phyloP scores from a whole-genome alignment of 352 stramenopile genomes.

The Elongisporangium anandrum region DNA sequence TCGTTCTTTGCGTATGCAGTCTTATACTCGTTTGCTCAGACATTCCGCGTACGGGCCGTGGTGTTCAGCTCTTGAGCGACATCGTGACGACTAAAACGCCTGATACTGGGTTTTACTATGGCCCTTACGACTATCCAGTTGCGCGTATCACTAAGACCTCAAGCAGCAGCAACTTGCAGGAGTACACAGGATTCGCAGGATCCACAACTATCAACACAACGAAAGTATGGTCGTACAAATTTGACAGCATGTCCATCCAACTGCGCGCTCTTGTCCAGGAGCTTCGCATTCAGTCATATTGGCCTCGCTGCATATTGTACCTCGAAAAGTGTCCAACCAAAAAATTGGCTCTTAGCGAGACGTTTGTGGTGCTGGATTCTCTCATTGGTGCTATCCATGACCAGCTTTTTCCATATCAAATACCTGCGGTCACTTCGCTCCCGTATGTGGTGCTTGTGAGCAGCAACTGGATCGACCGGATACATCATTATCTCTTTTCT shows the following conservation, averaged over 20 bases:
- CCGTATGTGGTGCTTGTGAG: slow-evolving; percentile 8
- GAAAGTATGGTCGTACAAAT: slow-evolving; percentile 31
- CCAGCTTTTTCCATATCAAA: slow-evolving; percentile 3
- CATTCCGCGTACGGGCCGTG: slow-evolving; percentile 30
- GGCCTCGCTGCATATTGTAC: slow-evolving; percentile 27
- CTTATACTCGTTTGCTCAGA: slow-evolving; percentile 14
- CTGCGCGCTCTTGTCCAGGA: slow-evolving; percentile 17
- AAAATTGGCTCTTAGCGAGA: slow-evolving; percentile 13
- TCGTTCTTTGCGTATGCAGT: slow-evolving; percentile 3
- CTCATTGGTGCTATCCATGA: slow-evolving; percentile 13
- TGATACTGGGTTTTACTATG: slow-evolving; percentile 14
- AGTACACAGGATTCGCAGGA: slow-evolving; percentile 19
- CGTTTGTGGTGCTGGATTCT: slow-evolving; percentile 35
- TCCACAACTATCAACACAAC: slow-evolving; percentile 7
- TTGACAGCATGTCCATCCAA: slow-evolving; percentile 27
- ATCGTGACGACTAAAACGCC: slow-evolving; percentile 6
- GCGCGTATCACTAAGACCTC: slow-evolving; percentile 15
- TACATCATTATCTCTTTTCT: slow-evolving; percentile 20
- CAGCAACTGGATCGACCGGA: slow-evolving; percentile 25
- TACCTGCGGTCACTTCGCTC: slow-evolving; percentile 1
- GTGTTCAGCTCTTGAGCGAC: slow-evolving; percentile 13
- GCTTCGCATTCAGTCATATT: slow-evolving; percentile 21
- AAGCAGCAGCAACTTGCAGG: not conserved
- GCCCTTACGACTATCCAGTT: slow-evolving; percentile 30
- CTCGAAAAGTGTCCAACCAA: not conserved